A percentile compares a stretch with the other conserved stretches of the same genome.
phyloP scores from a whole-genome alignment of 1,139 yeast genomes.

The Yarrowia galli region DNA sequence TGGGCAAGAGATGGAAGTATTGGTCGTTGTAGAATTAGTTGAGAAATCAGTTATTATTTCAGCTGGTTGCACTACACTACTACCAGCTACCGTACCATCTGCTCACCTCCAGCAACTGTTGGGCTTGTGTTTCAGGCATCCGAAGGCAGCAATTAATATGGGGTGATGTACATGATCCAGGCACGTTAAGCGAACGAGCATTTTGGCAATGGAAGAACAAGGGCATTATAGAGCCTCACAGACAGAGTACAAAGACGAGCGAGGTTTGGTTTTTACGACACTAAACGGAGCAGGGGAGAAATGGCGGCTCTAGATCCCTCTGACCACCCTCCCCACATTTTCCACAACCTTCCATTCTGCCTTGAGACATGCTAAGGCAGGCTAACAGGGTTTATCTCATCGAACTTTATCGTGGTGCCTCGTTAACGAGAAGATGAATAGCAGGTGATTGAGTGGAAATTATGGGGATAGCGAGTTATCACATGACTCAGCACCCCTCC shows the following conservation, averaged over 20 bases:
- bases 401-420: slow-evolving; percentile 34
- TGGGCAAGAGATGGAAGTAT: too few relatives aligned
- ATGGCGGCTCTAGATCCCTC: background rate
- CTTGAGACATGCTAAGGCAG: slow-evolving; percentile 35
- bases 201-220: background rate
- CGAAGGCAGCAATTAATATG: slow-evolving; percentile 18
- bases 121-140: too few relatives aligned
- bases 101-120: too few relatives aligned
- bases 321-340: background rate
- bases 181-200: background rate
- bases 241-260: background rate
- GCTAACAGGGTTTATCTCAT: slow-evolving; percentile 21
- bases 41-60: too few relatives aligned
- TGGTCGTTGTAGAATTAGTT: too few relatives aligned
- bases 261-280: background rate
- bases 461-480: background rate
- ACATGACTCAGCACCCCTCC: background rate
- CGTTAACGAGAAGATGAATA: background rate
- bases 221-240: background rate
- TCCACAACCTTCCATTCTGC: slow-evolving; percentile 33
- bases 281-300: too few relatives aligned
- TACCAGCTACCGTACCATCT: too few relatives aligned
- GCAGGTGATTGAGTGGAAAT: background rate
- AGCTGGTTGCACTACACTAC: too few relatives aligned
- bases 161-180: slow-evolving; percentile 33